phyloP scores from a whole-genome alignment of 768 basidiomycete genomes.

The Mycena rebaudengoi region DNA sequence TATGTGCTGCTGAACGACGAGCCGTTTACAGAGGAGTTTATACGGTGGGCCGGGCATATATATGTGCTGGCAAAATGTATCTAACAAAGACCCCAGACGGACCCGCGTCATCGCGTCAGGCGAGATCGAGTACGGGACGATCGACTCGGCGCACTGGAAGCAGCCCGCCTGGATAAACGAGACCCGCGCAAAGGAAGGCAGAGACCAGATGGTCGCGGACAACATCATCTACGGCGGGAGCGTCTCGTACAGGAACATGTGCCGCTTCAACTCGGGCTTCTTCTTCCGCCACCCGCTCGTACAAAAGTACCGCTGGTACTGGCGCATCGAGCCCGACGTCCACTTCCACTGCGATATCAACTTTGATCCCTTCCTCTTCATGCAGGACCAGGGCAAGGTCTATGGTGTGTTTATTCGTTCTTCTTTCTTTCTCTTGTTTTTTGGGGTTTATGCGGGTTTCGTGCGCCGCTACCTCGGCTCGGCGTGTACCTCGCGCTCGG shows the following conservation, averaged over 20 bases:
- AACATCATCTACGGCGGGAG: slow-evolving; percentile 53
- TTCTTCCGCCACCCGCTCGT: slow-evolving; percentile 79
- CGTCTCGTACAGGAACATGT: slow-evolving; percentile 70
- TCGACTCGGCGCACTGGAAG: too few relatives aligned
- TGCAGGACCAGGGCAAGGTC: slow-evolving; percentile 73
- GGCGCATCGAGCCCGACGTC: slow-evolving; percentile 83
- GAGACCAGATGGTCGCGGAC: slow-evolving; percentile 67
- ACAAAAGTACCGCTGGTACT: slow-evolving; percentile 77
- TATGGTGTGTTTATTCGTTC: slow-evolving; percentile 55
- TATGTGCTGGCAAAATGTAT: too few relatives aligned
- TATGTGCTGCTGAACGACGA: too few relatives aligned
- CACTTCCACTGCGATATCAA: slow-evolving; percentile 79
- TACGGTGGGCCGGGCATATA: too few relatives aligned
- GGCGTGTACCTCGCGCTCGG: too few relatives aligned
- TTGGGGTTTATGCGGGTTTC: neutral
- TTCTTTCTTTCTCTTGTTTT: neutral
- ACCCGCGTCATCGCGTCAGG: too few relatives aligned
- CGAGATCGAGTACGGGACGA: too few relatives aligned
- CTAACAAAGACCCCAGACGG: too few relatives aligned
- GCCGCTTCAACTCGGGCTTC: slow-evolving; percentile 76
- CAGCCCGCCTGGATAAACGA: slow-evolving; percentile 84
- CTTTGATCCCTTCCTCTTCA: slow-evolving; percentile 73
- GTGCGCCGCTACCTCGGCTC: too few relatives aligned
- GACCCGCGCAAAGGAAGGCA: slow-evolving; percentile 60
- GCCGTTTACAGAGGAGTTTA: too few relatives aligned